Evolutionary conservation across 1,284 basidiomycete genomes (phyloP), one percentile per base, ranked within the genome.

Genomic region (Somion occarium): DNA sequence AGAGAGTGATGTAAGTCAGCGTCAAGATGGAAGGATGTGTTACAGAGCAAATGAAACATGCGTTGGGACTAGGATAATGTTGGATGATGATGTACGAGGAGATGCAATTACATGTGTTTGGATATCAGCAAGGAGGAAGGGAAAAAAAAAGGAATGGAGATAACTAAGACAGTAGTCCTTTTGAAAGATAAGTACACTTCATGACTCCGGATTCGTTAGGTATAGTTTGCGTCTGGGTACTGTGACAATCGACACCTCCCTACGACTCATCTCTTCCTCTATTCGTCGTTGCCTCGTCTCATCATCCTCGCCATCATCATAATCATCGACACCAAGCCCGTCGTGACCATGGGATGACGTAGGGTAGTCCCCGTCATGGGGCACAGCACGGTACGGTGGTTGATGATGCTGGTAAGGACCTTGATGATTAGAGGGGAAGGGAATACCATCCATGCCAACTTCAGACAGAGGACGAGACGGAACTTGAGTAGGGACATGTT

Each of bases 181-280:
- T n/a, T n/a, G n/a, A 15, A 15, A 15, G 30, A 15, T 7, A 15
- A 15, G 30, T 7, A 15, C 7, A 34, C 7, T 7, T 34, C 43
- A 23, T 47, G 18, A 58, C 58, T 71, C 73, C 3, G 85, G 85
- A 63, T 90, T 90, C 49, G 79, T 75, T 46, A 90, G 76, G 74
- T 80, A 82, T 51, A 91, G 69, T 60, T 78, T 81, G 56, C 86
- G 83, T 63, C 79, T 83, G 24, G 88, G 88, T 34, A 89, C 81
- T 13, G 88, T 90, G 55, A 91, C 79, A 61, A 90, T 88, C 22
- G 85, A 86, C 25, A 91, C 85, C 56, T 90, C 85, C 49, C 87
- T 76, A 59, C 87, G 74, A 38, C 74, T 80, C 76, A 91, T 87
- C 65, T 90, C 88, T 51, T 85, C 82, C 64, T 90, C 88, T 39